These are phyloP conservation scores for Lasiodiplodia sp. DNA, from an alignment of 2,329 filamentous ascomycete genomes.

Conservation along the genomic window DNA sequence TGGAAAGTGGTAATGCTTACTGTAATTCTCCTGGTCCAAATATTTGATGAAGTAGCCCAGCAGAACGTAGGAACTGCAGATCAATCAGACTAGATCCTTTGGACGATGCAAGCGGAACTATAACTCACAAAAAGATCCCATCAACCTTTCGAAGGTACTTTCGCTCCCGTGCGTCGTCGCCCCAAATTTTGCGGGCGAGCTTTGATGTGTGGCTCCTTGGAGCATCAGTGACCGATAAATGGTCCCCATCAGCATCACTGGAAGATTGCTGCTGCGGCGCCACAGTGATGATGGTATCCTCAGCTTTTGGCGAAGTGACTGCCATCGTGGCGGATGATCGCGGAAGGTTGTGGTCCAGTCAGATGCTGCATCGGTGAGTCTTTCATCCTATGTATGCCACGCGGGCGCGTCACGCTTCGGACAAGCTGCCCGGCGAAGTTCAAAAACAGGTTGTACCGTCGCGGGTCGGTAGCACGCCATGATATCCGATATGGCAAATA, in stretches of 20 bases:
- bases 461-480: slow-evolving; percentile 19
- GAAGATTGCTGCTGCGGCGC: slow-evolving; percentile 3
- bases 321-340: background rate
- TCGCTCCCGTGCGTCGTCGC: slow-evolving; percentile 10
- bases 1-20: background rate
- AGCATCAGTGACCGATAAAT: background rate
- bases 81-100: background rate
- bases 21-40: slow-evolving; percentile 20
- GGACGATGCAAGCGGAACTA: background rate
- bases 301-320: background rate
- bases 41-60: slow-evolving; percentile 23
- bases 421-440: background rate
- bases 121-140: slow-evolving; percentile 6
- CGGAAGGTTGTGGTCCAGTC: background rate
- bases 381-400: slow-evolving; percentile 12
- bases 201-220: background rate
- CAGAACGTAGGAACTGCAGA: background rate
- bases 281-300: slow-evolving; percentile 9
- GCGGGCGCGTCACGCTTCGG: background rate
- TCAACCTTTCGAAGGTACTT: slow-evolving; percentile 20
- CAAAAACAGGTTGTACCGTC: background rate
- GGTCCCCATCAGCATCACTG: background rate
- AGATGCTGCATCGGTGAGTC: background rate
- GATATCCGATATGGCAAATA: slow-evolving; percentile 17
- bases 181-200: slow-evolving; percentile 5